These are phyloP conservation scores for Massarina eburnea DNA, from an alignment of 2,329 filamentous ascomycete genomes.

Conservation along the genomic window DNA sequence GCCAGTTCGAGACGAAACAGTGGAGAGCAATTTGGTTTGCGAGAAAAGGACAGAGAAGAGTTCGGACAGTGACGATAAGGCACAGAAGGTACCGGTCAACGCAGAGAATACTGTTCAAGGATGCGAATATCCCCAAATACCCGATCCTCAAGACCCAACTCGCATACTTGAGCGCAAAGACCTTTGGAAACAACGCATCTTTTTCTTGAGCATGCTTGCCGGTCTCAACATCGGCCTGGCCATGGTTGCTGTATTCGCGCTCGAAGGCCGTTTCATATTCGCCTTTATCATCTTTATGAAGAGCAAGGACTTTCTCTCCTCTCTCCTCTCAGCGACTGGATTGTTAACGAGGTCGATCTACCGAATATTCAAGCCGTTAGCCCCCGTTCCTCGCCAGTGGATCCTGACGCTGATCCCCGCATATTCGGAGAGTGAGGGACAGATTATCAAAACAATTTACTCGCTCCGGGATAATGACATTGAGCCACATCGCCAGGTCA, in stretches of 20 bases:
- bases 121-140: conserved; percentile 4
- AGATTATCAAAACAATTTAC: conserved; percentile 4
- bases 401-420: conserved; percentile 7
- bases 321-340: background rate
- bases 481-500: conserved; percentile 4
- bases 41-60: background rate
- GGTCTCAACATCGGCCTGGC: conserved; percentile 2
- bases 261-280: background rate
- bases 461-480: conserved; percentile 5
- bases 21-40: too few species aligned
- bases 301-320: conserved; percentile 4
- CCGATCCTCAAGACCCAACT: background rate
- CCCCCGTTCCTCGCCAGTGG: conserved; percentile 1
- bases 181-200: background rate
- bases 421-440: conserved; percentile 6
- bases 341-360: conserved; percentile 1
- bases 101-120: background rate
- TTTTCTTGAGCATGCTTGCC: conserved; percentile 1
- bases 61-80: background rate
- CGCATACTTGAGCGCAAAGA: background rate
- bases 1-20: too few species aligned
- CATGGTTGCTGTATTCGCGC: background rate
- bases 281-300: conserved; percentile 4
- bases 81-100: background rate
- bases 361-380: conserved; percentile 1